Percentiles rank a stretch among this genome's conserved stretches.
These are phyloP conservation scores for Cadophora sp. DNA, from an alignment of 2,329 filamentous ascomycete genomes.

Conservation along the genomic window DNA sequence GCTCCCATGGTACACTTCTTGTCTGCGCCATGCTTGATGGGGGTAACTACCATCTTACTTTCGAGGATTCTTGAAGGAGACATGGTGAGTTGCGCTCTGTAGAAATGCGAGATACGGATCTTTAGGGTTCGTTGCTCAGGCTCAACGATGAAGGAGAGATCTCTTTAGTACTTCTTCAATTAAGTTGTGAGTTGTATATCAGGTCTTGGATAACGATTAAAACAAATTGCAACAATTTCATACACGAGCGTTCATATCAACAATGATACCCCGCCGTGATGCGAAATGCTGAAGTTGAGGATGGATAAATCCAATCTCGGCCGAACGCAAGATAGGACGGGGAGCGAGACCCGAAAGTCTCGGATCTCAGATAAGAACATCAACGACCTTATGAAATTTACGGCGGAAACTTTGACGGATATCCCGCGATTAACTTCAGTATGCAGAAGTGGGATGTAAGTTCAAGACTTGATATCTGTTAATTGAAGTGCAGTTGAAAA, in stretches of 20 bases:
- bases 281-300: slow-evolving; percentile 14
- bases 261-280: background rate
- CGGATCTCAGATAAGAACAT: slow-evolving; percentile 7
- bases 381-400: background rate
- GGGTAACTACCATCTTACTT: slow-evolving; percentile 28
- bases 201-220: background rate
- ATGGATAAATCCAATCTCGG: slow-evolving; percentile 16
- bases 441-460: background rate
- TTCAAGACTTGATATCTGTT: background rate
- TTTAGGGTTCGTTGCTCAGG: too few relatives aligned
- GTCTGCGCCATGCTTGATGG: slow-evolving; percentile 32
- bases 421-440: too few relatives aligned
- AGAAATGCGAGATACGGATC: too few relatives aligned
- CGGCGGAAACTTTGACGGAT: background rate
- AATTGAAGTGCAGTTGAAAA: background rate
- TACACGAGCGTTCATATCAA: background rate
- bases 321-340: slow-evolving; percentile 12
- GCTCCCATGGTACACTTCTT: slow-evolving; percentile 47
- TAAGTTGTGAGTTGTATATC: background rate
- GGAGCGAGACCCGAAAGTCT: background rate
- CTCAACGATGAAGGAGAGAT: too few relatives aligned
- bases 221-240: background rate
- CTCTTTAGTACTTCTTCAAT: background rate
- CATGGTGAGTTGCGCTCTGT: slow-evolving; percentile 20
- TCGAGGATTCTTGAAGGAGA: slow-evolving; percentile 32